Conservation (phyloP, 139 green algal species). For the Micractinium sp. region DNA sequence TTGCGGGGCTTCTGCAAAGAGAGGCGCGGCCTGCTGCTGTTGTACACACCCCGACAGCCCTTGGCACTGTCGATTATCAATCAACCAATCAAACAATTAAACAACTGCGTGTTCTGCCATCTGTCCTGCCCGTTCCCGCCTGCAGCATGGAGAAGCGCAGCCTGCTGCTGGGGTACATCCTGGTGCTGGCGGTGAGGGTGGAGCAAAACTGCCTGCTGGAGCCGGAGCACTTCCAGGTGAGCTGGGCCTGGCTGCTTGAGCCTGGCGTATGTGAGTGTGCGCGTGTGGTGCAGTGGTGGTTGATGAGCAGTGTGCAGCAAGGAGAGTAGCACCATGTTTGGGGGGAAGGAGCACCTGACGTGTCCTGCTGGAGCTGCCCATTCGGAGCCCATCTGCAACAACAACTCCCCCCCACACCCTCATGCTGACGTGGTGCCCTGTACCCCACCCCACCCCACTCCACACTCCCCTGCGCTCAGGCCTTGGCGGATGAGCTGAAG, state of each 20-base stretch:
- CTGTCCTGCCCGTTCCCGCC: background rate
- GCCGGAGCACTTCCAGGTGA: slow-evolving; percentile 17
- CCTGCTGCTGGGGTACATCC: slow-evolving; percentile 41
- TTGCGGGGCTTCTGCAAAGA: background rate
- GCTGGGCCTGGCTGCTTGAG: background rate
- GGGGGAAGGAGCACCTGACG: too few relatives aligned
- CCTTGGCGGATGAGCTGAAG: slow-evolving; percentile 41
- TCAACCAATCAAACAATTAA: background rate
- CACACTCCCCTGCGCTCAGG: background rate
- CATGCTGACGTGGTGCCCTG: background rate
- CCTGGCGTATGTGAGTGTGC: background rate
- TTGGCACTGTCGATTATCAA: background rate
- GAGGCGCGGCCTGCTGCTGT: background rate
- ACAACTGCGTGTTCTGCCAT: background rate
- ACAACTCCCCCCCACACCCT: background rate
- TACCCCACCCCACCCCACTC: background rate
- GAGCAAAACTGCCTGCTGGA: slow-evolving; percentile 30
- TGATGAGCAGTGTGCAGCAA: background rate
- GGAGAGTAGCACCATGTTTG: too few relatives aligned
- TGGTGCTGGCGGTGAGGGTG: slow-evolving; percentile 40
- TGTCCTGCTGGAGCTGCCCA: background rate
- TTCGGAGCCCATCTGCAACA: background rate
- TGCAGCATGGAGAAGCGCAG: slow-evolving; percentile 40
- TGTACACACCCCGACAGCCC: background rate
- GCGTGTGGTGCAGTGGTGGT: background rate